Conservation (phyloP, 805 yeast species). For the Priceomyces haplophilus region DNA sequence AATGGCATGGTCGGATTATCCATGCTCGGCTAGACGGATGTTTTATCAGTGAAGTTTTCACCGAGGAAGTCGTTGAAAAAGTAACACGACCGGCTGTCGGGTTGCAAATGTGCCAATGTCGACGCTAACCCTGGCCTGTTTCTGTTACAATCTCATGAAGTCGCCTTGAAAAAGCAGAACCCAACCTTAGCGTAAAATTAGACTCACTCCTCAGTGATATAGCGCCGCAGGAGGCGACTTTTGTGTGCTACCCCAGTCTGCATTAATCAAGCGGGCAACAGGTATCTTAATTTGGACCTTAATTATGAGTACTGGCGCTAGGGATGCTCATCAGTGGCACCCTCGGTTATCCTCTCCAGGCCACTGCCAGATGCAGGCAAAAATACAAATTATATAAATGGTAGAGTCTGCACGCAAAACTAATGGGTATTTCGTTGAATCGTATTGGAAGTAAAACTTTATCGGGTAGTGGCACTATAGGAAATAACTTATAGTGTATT, state of each 20-base stretch:
- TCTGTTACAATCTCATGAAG: too few species aligned
- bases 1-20: not conserved
- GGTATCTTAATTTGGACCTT: not conserved
- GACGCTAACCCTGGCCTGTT: not conserved
- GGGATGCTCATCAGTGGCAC: not conserved
- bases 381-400: not conserved
- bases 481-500: too few species aligned
- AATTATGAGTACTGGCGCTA: not conserved
- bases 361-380: not conserved
- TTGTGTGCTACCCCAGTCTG: not conserved
- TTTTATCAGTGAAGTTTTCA: not conserved
- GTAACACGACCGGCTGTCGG: not conserved
- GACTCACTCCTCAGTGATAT: too few species aligned
- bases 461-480: too few species aligned
- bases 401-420: too few species aligned
- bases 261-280: not conserved
- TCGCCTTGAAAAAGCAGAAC: too few species aligned
- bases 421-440: too few species aligned
- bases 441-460: too few species aligned
- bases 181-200: too few species aligned
- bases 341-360: not conserved
- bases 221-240: not conserved
- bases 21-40: not conserved
- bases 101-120: not conserved
- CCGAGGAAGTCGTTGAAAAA: slow-evolving; percentile 2